These are phyloP conservation scores for Dipsacomyces acuminosporus DNA, from an alignment of 371 early-diverging fungal genomes.

Conservation along the genomic window DNA sequence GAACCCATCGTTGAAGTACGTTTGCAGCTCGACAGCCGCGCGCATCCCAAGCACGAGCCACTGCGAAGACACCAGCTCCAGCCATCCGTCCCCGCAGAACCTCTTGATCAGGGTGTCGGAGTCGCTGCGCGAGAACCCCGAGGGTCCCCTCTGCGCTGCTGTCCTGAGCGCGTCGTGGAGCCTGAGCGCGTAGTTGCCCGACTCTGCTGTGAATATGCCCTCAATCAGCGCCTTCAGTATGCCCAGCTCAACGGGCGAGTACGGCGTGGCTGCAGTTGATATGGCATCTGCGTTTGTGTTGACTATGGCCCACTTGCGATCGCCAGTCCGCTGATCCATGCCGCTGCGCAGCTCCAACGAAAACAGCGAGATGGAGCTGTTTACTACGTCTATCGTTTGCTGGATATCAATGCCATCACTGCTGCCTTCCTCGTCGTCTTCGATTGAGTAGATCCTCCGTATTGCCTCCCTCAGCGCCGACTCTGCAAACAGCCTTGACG, in stretches of 20 bases:
- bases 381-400: slow-evolving; percentile 6
- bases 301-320: slow-evolving; percentile 20
- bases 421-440: too few species aligned
- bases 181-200: slow-evolving; percentile 23
- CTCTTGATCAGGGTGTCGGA: slow-evolving; percentile 10
- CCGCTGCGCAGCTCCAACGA: slow-evolving; percentile 33
- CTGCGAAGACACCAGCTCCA: slow-evolving; percentile 1
- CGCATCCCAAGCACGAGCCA: slow-evolving; percentile 19
- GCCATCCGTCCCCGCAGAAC: slow-evolving; percentile 23
- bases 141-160: neutral
- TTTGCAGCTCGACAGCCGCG: slow-evolving; percentile 22
- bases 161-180: slow-evolving; percentile 18
- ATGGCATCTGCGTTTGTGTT: slow-evolving; percentile 32
- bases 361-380: slow-evolving; percentile 7
- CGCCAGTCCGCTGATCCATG: slow-evolving; percentile 25
- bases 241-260: slow-evolving; percentile 10
- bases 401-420: slow-evolving; percentile 6
- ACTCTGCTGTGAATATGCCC: slow-evolving; percentile 11
- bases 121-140: slow-evolving; percentile 3
- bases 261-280: slow-evolving; percentile 17
- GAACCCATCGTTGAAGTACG: slow-evolving; percentile 17
- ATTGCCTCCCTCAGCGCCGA: slow-evolving; percentile 2
- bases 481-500: slow-evolving; percentile 11
- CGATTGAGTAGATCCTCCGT: slow-evolving; percentile 5
- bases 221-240: slow-evolving; percentile 25